A percentile compares a stretch with the other conserved stretches of the same genome.
These are phyloP conservation scores for Kwoniella pini DNA, from an alignment of 768 basidiomycete species.

Conservation along the genomic window DNA sequence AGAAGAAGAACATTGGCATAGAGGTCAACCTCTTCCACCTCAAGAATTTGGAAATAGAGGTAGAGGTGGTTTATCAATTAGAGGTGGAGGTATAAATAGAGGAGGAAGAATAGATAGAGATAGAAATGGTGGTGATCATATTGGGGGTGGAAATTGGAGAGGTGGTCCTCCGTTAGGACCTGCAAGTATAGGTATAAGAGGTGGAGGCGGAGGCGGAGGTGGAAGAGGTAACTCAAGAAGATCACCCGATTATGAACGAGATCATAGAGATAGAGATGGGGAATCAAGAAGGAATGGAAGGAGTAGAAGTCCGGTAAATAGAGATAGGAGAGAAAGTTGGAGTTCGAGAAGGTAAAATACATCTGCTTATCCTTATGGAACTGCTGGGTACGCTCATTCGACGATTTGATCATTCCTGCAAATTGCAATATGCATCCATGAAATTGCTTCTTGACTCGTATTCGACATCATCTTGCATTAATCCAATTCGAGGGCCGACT, in stretches of 20 bases:
- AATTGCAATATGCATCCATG: no score
- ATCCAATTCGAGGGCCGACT: no score
- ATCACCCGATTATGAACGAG: slow-evolving; percentile 7
- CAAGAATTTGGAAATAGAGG: slow-evolving; percentile 15
- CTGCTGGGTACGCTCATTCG: no score
- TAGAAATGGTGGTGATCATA: neutral
- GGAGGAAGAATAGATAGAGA: neutral
- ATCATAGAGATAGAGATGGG: neutral
- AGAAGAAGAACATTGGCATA: slow-evolving; percentile 18
- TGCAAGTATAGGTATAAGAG: slow-evolving; percentile 14
- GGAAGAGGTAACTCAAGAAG: slow-evolving; percentile 4
- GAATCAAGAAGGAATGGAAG: slow-evolving; percentile 13
- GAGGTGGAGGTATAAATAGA: neutral
- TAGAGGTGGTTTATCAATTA: neutral
- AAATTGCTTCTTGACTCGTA: no score
- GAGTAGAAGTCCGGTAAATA: slow-evolving; percentile 23
- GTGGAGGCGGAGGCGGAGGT: neutral
- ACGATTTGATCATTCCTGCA: no score
- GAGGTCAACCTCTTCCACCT: slow-evolving; percentile 25
- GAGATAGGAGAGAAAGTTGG: slow-evolving; percentile 25
- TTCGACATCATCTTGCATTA: no score
- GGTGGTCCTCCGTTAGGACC: slow-evolving; percentile 12
- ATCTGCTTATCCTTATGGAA: no score
- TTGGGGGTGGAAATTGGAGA: slow-evolving; percentile 26
- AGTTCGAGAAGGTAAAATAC: neutral